These are phyloP conservation scores for Geoglossum glabrum DNA, from an alignment of 495 filamentous ascomycete genomes.

Conservation along the genomic window DNA sequence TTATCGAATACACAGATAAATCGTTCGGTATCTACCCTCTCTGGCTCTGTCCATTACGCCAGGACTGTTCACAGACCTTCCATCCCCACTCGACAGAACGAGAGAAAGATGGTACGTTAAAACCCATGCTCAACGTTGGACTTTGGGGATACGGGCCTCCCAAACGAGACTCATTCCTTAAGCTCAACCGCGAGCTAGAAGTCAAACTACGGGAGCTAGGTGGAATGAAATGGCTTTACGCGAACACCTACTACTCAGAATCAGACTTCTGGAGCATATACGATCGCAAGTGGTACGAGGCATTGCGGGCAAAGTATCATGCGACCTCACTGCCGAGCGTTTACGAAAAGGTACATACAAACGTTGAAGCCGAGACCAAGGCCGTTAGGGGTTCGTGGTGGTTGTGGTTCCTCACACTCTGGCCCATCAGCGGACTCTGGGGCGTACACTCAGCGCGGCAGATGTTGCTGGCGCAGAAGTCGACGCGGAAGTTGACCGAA, in stretches of 20 bases:
- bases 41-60: slow-evolving; percentile 36
- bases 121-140: slow-evolving; percentile 32
- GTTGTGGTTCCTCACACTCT: slow-evolving; percentile 16
- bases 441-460: too few species aligned
- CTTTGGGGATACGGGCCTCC: slow-evolving; percentile 29
- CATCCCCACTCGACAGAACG: slow-evolving; percentile 15
- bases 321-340: slow-evolving; percentile 28
- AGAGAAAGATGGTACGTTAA: slow-evolving; percentile 10
- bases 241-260: slow-evolving; percentile 33
- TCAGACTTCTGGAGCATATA: slow-evolving; percentile 36
- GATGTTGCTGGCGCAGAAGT: too few species aligned
- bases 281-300: slow-evolving; percentile 26
- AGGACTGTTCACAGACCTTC: slow-evolving; percentile 3
- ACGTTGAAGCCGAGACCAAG: slow-evolving; percentile 9
- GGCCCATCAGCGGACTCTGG: slow-evolving; percentile 33
- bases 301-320: slow-evolving; percentile 27
- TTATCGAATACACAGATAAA: slow-evolving; percentile 26
- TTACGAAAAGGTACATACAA: slow-evolving; percentile 32
- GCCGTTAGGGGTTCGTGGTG: slow-evolving; percentile 12
- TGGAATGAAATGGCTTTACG: slow-evolving; percentile 43
- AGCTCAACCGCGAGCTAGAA: slow-evolving; percentile 45
- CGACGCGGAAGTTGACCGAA: too few species aligned
- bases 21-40: slow-evolving; percentile 32
- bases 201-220: slow-evolving; percentile 38
- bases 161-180: slow-evolving; percentile 21